Percentiles rank a stretch among this genome's conserved stretches.
phyloP scores from a whole-genome alignment of 176 grass and related monocot species.

The Olyra latifolia region DNA sequence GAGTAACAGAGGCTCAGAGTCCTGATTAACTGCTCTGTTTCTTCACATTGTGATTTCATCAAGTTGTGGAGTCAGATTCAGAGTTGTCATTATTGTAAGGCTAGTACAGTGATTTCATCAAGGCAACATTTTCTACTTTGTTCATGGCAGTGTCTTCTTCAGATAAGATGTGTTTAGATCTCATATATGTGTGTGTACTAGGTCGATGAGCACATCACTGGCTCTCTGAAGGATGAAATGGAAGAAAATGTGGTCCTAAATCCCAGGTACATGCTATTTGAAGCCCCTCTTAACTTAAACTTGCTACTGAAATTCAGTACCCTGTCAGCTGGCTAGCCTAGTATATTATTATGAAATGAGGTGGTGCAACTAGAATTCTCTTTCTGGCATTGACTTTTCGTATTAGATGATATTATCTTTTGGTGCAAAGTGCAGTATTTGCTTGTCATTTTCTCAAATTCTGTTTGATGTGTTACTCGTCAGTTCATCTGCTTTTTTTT shows the following conservation, averaged over 20 bases:
- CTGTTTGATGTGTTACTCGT: background rate
- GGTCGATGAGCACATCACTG: background rate
- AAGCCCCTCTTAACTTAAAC: background rate
- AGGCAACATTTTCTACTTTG: background rate
- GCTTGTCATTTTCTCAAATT: background rate
- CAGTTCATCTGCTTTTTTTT: background rate
- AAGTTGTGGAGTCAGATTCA: background rate
- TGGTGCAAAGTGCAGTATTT: background rate
- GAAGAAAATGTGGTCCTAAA: background rate
- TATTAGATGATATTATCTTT: background rate
- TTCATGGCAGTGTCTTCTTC: background rate
- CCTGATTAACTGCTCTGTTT: background rate
- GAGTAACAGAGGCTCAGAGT: background rate
- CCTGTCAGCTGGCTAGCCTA: background rate
- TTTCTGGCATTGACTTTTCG: background rate
- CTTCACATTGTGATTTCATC: slow-evolving; percentile 5
- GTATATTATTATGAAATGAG: background rate
- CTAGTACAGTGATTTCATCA: background rate
- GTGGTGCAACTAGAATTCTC: background rate
- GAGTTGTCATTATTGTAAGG: background rate
- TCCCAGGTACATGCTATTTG: background rate
- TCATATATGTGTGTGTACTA: background rate
- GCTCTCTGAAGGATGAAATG: background rate
- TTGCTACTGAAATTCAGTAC: background rate
- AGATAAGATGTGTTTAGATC: background rate